phyloP scores from a whole-genome alignment of 768 basidiomycete species.

The Zangia roseola region DNA sequence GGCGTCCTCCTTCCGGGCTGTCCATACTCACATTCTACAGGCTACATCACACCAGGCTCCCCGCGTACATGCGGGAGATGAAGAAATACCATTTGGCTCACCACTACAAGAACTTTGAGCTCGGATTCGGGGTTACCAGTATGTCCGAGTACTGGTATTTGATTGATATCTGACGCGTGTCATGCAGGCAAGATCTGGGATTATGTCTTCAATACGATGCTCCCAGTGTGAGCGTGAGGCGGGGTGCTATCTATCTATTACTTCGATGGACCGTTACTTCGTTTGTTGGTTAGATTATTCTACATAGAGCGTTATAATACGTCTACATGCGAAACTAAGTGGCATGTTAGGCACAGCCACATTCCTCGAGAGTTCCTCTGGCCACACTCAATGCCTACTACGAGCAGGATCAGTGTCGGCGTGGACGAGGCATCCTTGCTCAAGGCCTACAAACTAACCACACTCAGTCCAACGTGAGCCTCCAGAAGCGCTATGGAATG shows the following conservation, averaged over 20 bases:
- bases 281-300: conserved; percentile 7
- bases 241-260: not conserved
- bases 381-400: conserved; percentile 13
- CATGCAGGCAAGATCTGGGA: conserved; percentile 89
- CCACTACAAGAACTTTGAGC: conserved; percentile 97
- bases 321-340: not conserved
- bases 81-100: conserved; percentile 98
- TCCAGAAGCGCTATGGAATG: not conserved
- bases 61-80: conserved; percentile 84
- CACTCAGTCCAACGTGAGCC: conserved; percentile 68
- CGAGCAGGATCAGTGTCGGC: conserved; percentile 61
- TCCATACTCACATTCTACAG: conserved; percentile 32
- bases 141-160: conserved; percentile 21
- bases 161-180: conserved; percentile 1
- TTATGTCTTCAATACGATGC: conserved; percentile 80
- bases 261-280: conserved; percentile 6
- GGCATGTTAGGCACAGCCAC: conserved; percentile 15
- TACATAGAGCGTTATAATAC: conserved; percentile 13
- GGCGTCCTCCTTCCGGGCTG: not conserved
- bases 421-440: conserved; percentile 82
- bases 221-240: conserved; percentile 48
- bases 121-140: conserved; percentile 97
- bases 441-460: conserved; percentile 84
- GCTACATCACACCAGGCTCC: conserved; percentile 84
- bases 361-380: not conserved